phyloP scores from a whole-genome alignment of 768 basidiomycete genomes.

The Lactifluus hygrophoroides region DNA sequence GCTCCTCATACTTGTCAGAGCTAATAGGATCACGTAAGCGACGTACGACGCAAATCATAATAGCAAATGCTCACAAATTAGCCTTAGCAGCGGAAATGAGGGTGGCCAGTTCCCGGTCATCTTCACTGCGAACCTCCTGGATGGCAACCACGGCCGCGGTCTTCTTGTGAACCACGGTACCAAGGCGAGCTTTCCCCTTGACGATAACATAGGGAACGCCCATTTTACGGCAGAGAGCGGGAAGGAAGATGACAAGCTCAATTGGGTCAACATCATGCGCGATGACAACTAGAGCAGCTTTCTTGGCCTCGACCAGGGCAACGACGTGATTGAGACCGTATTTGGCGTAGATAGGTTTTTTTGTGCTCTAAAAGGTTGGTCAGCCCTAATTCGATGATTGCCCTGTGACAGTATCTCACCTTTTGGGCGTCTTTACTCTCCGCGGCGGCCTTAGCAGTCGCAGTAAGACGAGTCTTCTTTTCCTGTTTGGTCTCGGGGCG shows the following conservation, averaged over 20 bases:
- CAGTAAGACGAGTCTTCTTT: constrained; percentile 89
- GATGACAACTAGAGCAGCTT: constrained; percentile 91
- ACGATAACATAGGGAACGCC: constrained; percentile 98
- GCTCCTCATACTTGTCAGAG: constrained; percentile 89
- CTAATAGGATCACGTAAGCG: constrained; percentile 29
- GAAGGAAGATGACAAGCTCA: constrained; percentile 97
- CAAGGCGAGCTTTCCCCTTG: constrained; percentile 96
- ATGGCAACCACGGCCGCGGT: constrained; percentile 86
- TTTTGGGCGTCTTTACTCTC: constrained; percentile 68
- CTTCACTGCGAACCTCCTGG: constrained; percentile 93
- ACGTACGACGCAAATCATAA: not conserved
- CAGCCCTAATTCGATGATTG: not conserved
- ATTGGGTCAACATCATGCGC: constrained; percentile 99
- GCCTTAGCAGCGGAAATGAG: constrained; percentile 91
- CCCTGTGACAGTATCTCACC: constrained; percentile 24
- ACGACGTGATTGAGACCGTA: constrained; percentile 97
- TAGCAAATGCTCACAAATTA: constrained; percentile 66
- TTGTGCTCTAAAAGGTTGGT: constrained; percentile 48
- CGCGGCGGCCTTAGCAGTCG: constrained; percentile 67
- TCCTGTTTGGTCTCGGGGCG: constrained; percentile 91
- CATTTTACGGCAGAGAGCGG: constrained; percentile 99
- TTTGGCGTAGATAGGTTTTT: constrained; percentile 95
- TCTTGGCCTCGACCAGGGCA: constrained; percentile 94
- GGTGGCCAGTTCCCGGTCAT: constrained; percentile 86
- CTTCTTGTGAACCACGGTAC: constrained; percentile 98